Conservation (phyloP, 2,329 filamentous ascomycete genomes). For the Zymoseptoria pseudotritici region DNA sequence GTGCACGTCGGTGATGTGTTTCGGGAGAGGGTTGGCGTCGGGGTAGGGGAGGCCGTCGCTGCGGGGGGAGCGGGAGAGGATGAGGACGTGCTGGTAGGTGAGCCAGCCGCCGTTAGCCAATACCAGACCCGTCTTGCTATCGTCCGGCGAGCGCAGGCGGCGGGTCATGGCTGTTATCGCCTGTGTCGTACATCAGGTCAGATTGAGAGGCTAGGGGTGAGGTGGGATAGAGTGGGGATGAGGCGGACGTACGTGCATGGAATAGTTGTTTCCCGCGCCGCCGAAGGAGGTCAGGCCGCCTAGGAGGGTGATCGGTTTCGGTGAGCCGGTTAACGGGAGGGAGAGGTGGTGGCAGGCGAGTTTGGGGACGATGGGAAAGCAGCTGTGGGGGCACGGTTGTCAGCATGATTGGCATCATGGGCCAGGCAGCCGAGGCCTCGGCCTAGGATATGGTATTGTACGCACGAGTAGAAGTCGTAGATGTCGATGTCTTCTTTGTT, state of each 20-base stretch:
- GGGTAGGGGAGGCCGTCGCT: conserved; percentile 40
- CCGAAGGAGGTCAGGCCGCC: conserved; percentile 63
- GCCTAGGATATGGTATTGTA: background rate
- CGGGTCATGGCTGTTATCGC: conserved; percentile 51
- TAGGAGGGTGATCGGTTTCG: conserved; percentile 53
- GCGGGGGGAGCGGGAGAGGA: conserved; percentile 45
- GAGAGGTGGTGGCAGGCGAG: conserved; percentile 55
- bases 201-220: background rate
- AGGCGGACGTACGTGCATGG: conserved; percentile 50
- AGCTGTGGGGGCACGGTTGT: conserved; percentile 35
- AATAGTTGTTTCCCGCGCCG: conserved; percentile 65
- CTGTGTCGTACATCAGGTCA: conserved; percentile 14
- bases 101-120: conserved; percentile 59
- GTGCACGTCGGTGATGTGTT: conserved; percentile 33
- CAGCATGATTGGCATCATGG: background rate
- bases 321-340: conserved; percentile 36
- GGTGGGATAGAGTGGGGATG: background rate
- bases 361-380: conserved; percentile 64
- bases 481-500: conserved; percentile 49
- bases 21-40: conserved; percentile 38
- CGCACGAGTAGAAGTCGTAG: conserved; percentile 56
- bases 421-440: background rate
- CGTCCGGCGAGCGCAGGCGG: conserved; percentile 37
- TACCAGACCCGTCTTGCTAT: conserved; percentile 47
- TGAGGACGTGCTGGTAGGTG: conserved; percentile 58